These are phyloP conservation scores for Colletotrichum limetticola DNA, from an alignment of 2,329 filamentous ascomycete genomes.

Conservation along the genomic window DNA sequence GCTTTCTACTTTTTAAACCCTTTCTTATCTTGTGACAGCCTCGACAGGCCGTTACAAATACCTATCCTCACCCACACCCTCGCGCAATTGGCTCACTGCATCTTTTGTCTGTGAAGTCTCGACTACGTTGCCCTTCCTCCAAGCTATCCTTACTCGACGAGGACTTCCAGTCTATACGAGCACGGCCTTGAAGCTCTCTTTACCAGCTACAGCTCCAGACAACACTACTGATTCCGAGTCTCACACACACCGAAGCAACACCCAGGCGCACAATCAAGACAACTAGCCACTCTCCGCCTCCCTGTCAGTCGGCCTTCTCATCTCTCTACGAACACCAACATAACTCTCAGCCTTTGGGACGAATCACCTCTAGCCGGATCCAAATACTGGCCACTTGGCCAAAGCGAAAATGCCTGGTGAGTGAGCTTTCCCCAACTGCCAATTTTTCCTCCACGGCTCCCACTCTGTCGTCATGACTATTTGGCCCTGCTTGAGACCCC, in stretches of 20 bases:
- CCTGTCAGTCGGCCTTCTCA: neutral
- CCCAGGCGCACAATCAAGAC: neutral
- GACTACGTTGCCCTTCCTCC: neutral
- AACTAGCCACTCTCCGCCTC: neutral
- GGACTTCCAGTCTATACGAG: neutral
- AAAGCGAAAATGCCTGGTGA: slow-evolving; percentile 28
- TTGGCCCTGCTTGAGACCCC: neutral
- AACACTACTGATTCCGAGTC: neutral
- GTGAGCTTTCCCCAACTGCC: neutral
- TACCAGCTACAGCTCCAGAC: neutral
- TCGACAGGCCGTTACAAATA: slow-evolving; percentile 32
- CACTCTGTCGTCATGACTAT: neutral
- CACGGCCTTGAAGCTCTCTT: neutral
- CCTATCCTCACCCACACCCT: slow-evolving; percentile 15
- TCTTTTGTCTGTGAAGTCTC: neutral
- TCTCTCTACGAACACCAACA: neutral
- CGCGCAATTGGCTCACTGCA: neutral
- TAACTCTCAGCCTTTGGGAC: neutral
- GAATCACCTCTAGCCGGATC: neutral
- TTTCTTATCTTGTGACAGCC: slow-evolving; percentile 30
- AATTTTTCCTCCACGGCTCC: neutral
- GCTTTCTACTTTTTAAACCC: slow-evolving; percentile 4
- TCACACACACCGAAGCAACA: neutral
- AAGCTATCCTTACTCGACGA: neutral
- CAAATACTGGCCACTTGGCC: neutral